Evolutionary conservation across 2,329 filamentous ascomycete species (phyloP).

Genomic region (Davidsoniella eucalypti): DNA sequence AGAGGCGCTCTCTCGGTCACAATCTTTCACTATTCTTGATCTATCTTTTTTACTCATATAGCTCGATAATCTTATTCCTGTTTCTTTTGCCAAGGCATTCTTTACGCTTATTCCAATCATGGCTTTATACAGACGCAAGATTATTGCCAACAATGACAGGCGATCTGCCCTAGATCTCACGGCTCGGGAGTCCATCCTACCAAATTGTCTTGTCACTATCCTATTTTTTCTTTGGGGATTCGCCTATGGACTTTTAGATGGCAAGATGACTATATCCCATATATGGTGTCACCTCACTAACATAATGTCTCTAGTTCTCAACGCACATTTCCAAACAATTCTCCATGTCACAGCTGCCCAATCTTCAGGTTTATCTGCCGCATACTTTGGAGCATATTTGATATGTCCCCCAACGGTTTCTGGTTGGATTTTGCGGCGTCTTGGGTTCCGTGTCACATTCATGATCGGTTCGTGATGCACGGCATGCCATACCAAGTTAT

Average conservation of each 20-base stretch:
- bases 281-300: background rate
- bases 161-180: slow-evolving; percentile 8
- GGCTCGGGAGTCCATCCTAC: slow-evolving; percentile 7
- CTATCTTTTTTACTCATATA: too few relatives aligned
- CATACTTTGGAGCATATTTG: slow-evolving; percentile 33
- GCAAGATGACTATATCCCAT: slow-evolving; percentile 2
- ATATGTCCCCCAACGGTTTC: slow-evolving; percentile 23
- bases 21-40: too few relatives aligned
- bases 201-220: slow-evolving; percentile 21
- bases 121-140: slow-evolving; percentile 7
- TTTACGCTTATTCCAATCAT: background rate
- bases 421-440: slow-evolving; percentile 42
- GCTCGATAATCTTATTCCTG: too few relatives aligned
- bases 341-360: slow-evolving; percentile 28
- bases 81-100: too few relatives aligned
- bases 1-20: too few relatives aligned
- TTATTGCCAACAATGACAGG: slow-evolving; percentile 4
- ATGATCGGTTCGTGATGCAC: slow-evolving; percentile 31
- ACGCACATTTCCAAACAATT: slow-evolving; percentile 32
- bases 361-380: slow-evolving; percentile 31
- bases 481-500: background rate
- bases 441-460: slow-evolving; percentile 51
- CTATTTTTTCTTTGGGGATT: slow-evolving; percentile 33
- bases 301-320: slow-evolving; percentile 22
- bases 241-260: slow-evolving; percentile 28